These are phyloP conservation scores for Steccherinum ochraceum DNA, from an alignment of 768 basidiomycete genomes.

Conservation along the genomic window DNA sequence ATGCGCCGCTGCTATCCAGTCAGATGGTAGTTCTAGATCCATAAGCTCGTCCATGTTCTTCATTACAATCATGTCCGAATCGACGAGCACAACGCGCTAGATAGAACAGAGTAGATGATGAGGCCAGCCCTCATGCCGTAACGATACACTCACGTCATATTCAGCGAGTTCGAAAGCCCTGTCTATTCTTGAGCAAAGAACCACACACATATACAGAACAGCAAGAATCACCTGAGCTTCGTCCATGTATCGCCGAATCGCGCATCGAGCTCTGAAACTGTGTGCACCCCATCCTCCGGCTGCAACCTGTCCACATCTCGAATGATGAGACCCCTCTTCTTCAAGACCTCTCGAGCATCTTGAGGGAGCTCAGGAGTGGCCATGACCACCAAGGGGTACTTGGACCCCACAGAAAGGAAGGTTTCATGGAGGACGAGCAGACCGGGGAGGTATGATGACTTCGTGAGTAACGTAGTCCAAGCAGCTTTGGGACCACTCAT, in stretches of 20 bases:
- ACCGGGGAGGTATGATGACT: conserved; percentile 49
- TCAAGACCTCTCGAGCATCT: conserved; percentile 39
- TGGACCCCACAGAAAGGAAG: conserved; percentile 33
- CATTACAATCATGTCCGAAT: conserved; percentile 83
- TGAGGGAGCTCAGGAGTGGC: conserved; percentile 34
- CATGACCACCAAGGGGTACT: conserved; percentile 49
- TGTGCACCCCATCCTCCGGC: conserved; percentile 38
- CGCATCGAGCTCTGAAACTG: conserved; percentile 30
- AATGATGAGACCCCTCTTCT: conserved; percentile 44
- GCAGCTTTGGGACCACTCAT: conserved; percentile 36
- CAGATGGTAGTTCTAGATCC: conserved; percentile 44
- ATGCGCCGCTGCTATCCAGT: conserved; percentile 83
- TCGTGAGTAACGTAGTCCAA: conserved; percentile 78
- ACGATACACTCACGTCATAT: conserved; percentile 46
- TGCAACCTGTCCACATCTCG: conserved; percentile 54
- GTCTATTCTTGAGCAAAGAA: background rate
- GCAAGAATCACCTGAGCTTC: conserved; percentile 38
- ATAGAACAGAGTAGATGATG: background rate
- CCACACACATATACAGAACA: background rate
- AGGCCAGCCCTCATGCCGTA: background rate
- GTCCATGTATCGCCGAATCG: conserved; percentile 64
- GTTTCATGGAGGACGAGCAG: conserved; percentile 48
- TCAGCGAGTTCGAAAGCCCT: conserved; percentile 61
- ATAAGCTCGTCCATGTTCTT: conserved; percentile 79
- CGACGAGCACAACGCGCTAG: conserved; percentile 74